Conservation (phyloP, 306 rosid species). For the Pueraria montana region DNA sequence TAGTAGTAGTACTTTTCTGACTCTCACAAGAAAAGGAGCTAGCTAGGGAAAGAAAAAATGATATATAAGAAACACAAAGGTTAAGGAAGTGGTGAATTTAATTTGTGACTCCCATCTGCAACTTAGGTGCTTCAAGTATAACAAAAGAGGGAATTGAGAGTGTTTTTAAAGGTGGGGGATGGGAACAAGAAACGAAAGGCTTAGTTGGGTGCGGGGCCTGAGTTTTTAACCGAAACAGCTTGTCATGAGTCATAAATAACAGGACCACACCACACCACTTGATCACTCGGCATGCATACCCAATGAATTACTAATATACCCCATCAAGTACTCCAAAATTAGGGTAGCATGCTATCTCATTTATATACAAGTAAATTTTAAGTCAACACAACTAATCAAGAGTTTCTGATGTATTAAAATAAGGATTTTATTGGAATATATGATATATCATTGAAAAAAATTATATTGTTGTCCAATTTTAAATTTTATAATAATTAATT, state of each 20-base stretch:
- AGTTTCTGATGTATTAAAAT: background rate
- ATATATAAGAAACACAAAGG: background rate
- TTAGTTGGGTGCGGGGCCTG: conserved; percentile 71
- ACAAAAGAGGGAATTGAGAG: conserved; percentile 57
- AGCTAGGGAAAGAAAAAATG: background rate
- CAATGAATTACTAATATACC: conserved; percentile 49
- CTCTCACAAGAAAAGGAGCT: conserved; percentile 30
- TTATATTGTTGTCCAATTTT: background rate
- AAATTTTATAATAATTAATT: background rate
- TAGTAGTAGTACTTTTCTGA: conserved; percentile 2
- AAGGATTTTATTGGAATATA: background rate
- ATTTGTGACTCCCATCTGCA: conserved; percentile 51
- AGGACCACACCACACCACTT: conserved; percentile 73
- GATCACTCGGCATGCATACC: conserved; percentile 17
- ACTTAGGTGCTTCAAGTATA: conserved; percentile 55
- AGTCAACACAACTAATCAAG: background rate
- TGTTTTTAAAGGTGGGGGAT: conserved; percentile 53
- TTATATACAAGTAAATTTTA: background rate
- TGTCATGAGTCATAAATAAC: conserved; percentile 56
- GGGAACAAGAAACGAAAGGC: conserved; percentile 54
- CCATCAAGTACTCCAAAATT: conserved; percentile 28
- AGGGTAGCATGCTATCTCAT: conserved; percentile 11
- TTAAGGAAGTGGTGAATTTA: conserved; percentile 50
- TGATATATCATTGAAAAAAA: background rate
- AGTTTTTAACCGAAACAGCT: conserved; percentile 64